A percentile compares a stretch with the other conserved stretches of the same genome.
phyloP scores from a whole-genome alignment of 1,284 basidiomycete species.

The Rugosomyces carneus region DNA sequence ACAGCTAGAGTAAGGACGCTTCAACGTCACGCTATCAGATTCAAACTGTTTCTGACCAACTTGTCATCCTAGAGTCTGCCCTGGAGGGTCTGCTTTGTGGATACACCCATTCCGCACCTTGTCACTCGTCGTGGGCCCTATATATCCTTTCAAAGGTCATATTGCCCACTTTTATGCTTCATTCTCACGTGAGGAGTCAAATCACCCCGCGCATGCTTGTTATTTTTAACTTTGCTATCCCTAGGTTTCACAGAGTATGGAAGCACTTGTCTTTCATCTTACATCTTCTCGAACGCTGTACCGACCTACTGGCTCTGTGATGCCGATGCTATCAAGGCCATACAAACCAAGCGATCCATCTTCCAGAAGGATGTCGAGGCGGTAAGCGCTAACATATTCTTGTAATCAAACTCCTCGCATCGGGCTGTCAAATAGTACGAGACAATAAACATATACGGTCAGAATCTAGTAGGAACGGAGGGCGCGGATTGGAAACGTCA shows the following conservation, averaged over 20 bases:
- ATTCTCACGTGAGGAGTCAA: slow-evolving; percentile 29
- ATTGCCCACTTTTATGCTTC: slow-evolving; percentile 27
- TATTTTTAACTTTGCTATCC: neutral
- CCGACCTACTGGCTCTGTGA: slow-evolving; percentile 36
- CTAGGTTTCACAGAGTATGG: slow-evolving; percentile 32
- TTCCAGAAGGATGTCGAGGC: slow-evolving; percentile 33
- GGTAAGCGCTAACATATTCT: slow-evolving; percentile 17
- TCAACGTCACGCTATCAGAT: neutral
- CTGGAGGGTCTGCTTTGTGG: slow-evolving; percentile 22
- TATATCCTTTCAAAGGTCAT: slow-evolving; percentile 29
- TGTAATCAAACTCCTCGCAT: neutral
- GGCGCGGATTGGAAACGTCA: slow-evolving; percentile 40
- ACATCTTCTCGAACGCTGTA: slow-evolving; percentile 22
- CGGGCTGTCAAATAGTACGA: slow-evolving; percentile 31
- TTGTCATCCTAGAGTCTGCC: slow-evolving; percentile 16
- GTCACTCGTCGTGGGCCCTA: slow-evolving; percentile 20
- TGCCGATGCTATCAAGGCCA: slow-evolving; percentile 31
- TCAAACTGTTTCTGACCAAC: neutral
- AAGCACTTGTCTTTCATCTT: slow-evolving; percentile 31
- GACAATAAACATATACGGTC: slow-evolving; percentile 30
- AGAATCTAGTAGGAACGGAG: slow-evolving; percentile 36
- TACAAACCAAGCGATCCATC: slow-evolving; percentile 24
- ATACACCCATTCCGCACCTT: slow-evolving; percentile 26
- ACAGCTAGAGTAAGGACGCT: slow-evolving; percentile 9
- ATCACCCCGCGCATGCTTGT: neutral